Conservation (phyloP, 371 early-diverging fungal genomes). For the Lichtheimia hyalospora region DNA sequence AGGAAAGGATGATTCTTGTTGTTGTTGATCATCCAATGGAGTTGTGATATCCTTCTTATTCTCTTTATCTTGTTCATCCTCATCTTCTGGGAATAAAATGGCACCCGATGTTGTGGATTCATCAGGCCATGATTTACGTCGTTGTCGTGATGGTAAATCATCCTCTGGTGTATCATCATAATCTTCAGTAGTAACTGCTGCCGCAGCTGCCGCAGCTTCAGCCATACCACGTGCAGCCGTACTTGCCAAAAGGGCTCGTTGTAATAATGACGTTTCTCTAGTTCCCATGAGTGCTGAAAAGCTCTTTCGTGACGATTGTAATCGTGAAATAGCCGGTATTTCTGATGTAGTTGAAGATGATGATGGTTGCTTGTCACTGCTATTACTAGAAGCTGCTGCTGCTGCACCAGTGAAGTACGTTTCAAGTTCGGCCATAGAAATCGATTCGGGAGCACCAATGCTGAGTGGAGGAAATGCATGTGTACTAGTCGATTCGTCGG, state of each 20-base stretch:
- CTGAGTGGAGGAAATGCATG: slow-evolving; percentile 27
- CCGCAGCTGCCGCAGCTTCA: slow-evolving; percentile 30
- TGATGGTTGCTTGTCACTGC: background rate
- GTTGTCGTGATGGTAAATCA: slow-evolving; percentile 5
- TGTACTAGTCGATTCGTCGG: slow-evolving; percentile 22
- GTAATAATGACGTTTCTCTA: slow-evolving; percentile 26
- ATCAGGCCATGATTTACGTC: slow-evolving; percentile 23
- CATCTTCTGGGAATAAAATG: background rate
- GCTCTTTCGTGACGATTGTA: slow-evolving; percentile 15
- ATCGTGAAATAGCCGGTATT: background rate
- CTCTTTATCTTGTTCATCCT: background rate
- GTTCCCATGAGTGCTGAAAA: slow-evolving; percentile 13
- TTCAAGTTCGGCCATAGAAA: slow-evolving; percentile 47
- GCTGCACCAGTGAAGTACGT: slow-evolving; percentile 29
- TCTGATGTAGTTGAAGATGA: slow-evolving; percentile 4
- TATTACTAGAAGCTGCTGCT: background rate
- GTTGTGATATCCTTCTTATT: slow-evolving; percentile 3
- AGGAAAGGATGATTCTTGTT: background rate
- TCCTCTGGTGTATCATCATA: slow-evolving; percentile 3
- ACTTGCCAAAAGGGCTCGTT: slow-evolving; percentile 34
- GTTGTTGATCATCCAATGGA: slow-evolving; percentile 1
- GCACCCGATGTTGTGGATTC: slow-evolving; percentile 13
- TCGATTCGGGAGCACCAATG: slow-evolving; percentile 49
- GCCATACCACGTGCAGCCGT: slow-evolving; percentile 14
- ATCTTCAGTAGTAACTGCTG: slow-evolving; percentile 8